These are phyloP conservation scores for Drechslerella dactyloides DNA, from an alignment of 2,329 filamentous ascomycete species.

Conservation along the genomic window DNA sequence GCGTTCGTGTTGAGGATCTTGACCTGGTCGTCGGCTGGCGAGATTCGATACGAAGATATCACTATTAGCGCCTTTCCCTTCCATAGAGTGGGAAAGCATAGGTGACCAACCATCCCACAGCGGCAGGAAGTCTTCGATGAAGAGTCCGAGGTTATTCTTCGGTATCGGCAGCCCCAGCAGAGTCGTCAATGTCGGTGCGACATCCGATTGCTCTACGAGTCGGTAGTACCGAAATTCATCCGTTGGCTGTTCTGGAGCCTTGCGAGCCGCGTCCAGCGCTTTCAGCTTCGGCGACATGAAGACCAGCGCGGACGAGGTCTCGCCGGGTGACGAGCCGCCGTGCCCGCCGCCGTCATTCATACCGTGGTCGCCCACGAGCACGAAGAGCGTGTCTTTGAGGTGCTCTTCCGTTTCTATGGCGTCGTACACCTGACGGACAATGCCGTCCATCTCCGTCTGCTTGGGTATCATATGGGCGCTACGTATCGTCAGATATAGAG, in stretches of 20 bases:
- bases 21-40: slow-evolving; percentile 37
- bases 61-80: background rate
- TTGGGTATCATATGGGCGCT: slow-evolving; percentile 92
- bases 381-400: slow-evolving; percentile 77
- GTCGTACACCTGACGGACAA: slow-evolving; percentile 76
- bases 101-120: slow-evolving; percentile 72
- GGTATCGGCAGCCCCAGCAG: slow-evolving; percentile 87
- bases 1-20: slow-evolving; percentile 75
- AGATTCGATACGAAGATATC: slow-evolving; percentile 46
- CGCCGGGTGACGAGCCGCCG: slow-evolving; percentile 88
- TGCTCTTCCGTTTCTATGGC: slow-evolving; percentile 75
- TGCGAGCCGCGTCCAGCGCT: slow-evolving; percentile 60
- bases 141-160: slow-evolving; percentile 85
- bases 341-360: slow-evolving; percentile 99
- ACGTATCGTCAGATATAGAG: slow-evolving; percentile 24
- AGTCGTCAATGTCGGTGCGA: slow-evolving; percentile 85
- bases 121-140: slow-evolving; percentile 77
- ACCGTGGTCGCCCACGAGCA: slow-evolving; percentile 93
- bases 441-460: slow-evolving; percentile 88
- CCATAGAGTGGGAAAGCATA: slow-evolving; percentile 8
- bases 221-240: slow-evolving; percentile 83
- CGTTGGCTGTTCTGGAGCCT: slow-evolving; percentile 65
- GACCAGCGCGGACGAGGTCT: slow-evolving; percentile 89
- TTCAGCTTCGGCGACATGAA: slow-evolving; percentile 87
- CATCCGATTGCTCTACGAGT: slow-evolving; percentile 88